These are phyloP conservation scores for Mortierella hygrophila DNA, from an alignment of 192 early-diverging fungal genomes.

Conservation along the genomic window DNA sequence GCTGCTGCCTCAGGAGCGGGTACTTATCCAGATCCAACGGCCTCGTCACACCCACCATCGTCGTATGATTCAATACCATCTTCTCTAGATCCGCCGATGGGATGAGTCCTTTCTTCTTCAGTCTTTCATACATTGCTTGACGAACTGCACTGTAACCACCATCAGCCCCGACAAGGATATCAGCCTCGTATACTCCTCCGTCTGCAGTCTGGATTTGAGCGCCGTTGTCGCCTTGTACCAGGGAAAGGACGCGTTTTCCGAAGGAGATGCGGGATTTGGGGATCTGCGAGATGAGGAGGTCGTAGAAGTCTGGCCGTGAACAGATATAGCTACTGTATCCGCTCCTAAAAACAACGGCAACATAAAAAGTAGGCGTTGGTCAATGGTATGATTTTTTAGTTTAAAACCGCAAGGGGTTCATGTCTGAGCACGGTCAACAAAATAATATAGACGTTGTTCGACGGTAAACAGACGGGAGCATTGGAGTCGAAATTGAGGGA, in stretches of 20 bases:
- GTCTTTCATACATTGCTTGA: slow-evolving; percentile 6
- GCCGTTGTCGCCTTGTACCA: slow-evolving; percentile 20
- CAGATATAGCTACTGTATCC: not conserved
- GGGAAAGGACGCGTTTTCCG: slow-evolving; percentile 17
- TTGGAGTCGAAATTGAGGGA: too few species aligned
- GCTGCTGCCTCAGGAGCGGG: not conserved
- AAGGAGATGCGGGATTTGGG: slow-evolving; percentile 15
- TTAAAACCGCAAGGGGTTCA: too few species aligned
- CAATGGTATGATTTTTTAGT: not conserved
- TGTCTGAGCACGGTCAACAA: too few species aligned
- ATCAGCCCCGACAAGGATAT: slow-evolving; percentile 52
- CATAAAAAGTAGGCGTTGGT: not conserved
- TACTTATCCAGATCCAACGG: slow-evolving; percentile 9
- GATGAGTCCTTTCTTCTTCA: not conserved
- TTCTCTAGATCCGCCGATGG: not conserved
- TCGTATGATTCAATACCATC: not conserved
- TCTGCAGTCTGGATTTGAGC: slow-evolving; percentile 31
- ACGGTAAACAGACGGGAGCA: too few species aligned
- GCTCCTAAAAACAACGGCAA: not conserved
- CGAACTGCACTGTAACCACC: slow-evolving; percentile 36
- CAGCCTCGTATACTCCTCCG: slow-evolving; percentile 9
- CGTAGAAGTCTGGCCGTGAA: slow-evolving; percentile 16
- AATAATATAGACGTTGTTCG: too few species aligned
- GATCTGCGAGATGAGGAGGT: not conserved
- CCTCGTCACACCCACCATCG: slow-evolving; percentile 14